These are phyloP conservation scores for Aphanocladium album DNA, from an alignment of 2,329 filamentous ascomycete species.

Conservation along the genomic window DNA sequence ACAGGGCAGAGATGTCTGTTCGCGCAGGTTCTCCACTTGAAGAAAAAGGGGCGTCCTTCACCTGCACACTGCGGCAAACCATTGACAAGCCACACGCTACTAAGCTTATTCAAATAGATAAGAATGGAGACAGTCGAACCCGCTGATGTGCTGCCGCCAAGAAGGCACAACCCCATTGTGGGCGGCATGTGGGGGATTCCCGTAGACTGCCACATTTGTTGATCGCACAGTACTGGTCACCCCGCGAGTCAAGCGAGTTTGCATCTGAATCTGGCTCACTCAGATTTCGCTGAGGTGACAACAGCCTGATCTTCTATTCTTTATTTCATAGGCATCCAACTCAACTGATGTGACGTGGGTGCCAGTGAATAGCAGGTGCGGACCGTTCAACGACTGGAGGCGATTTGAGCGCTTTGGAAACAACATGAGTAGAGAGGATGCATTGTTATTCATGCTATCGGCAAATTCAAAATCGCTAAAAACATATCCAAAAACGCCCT, in stretches of 20 bases:
- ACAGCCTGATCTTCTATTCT: too few relatives aligned
- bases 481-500: neutral
- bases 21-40: neutral
- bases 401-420: too few relatives aligned
- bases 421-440: too few relatives aligned
- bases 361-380: too few relatives aligned
- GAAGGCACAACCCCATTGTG: neutral
- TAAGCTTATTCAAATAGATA: neutral
- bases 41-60: neutral
- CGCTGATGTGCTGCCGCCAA: neutral
- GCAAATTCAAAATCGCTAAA: neutral
- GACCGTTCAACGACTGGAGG: too few relatives aligned
- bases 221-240: too few relatives aligned
- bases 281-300: too few relatives aligned
- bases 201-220: neutral
- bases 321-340: too few relatives aligned
- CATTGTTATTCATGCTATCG: neutral
- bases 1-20: neutral
- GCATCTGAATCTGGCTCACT: too few relatives aligned
- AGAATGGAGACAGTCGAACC: neutral
- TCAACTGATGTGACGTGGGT: too few relatives aligned
- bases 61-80: neutral
- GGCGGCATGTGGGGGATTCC: neutral
- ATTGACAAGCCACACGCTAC: neutral
- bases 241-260: too few relatives aligned